These are phyloP conservation scores for Hamigera avellanea DNA, from an alignment of 495 filamentous ascomycete genomes.

Conservation along the genomic window DNA sequence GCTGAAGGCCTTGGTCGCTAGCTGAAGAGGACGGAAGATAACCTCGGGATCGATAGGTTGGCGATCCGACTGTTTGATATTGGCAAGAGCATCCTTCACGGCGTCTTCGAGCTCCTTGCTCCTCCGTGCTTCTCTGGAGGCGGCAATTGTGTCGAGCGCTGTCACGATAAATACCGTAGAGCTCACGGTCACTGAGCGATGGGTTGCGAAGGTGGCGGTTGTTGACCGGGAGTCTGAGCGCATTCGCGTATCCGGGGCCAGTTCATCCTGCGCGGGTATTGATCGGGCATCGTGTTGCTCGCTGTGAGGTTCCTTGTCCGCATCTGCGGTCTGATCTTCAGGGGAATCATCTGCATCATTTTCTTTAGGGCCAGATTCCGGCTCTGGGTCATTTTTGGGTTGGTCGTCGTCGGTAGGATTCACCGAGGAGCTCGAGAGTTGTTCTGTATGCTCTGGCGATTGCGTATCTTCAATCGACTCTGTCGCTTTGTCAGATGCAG, in stretches of 20 bases:
- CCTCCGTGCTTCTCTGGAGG: slow-evolving; percentile 75
- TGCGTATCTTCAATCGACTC: slow-evolving; percentile 9
- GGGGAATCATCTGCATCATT: neutral
- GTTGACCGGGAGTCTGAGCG: slow-evolving; percentile 51
- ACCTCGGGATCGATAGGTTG: slow-evolving; percentile 69
- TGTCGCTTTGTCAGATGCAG: slow-evolving; percentile 5
- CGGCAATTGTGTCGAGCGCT: slow-evolving; percentile 79
- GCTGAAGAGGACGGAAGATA: slow-evolving; percentile 79
- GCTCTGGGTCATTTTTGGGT: slow-evolving; percentile 7
- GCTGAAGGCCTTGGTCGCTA: slow-evolving; percentile 76
- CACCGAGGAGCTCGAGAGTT: slow-evolving; percentile 8
- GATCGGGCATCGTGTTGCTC: slow-evolving; percentile 4
- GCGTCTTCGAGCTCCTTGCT: slow-evolving; percentile 71
- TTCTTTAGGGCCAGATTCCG: slow-evolving; percentile 6
- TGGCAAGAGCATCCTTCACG: slow-evolving; percentile 66
- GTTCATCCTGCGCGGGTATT: slow-evolving; percentile 14
- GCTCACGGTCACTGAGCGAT: slow-evolving; percentile 55
- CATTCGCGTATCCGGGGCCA: slow-evolving; percentile 21
- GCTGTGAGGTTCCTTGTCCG: slow-evolving; percentile 4
- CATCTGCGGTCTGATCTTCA: slow-evolving; percentile 3
- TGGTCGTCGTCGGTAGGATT: slow-evolving; percentile 10
- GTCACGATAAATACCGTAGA: slow-evolving; percentile 92
- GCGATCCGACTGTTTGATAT: slow-evolving; percentile 66
- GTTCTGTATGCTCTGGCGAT: slow-evolving; percentile 7
- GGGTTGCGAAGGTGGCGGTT: slow-evolving; percentile 39